Conservation (phyloP, 2,329 filamentous ascomycete genomes). For the Helotiales sp. region DNA sequence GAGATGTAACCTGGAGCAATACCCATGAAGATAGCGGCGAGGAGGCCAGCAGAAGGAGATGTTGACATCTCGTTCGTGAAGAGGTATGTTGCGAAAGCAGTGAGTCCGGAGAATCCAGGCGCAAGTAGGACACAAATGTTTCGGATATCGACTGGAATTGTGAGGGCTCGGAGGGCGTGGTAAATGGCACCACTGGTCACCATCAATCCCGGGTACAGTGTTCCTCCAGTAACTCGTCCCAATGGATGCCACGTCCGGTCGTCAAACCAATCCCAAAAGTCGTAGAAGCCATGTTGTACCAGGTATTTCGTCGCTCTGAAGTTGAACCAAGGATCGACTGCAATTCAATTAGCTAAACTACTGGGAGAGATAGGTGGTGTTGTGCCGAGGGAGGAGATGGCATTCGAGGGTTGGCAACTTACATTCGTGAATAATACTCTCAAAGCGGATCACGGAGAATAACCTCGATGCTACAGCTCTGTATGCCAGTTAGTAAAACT, state of each 20-base stretch:
- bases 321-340: slow-evolving; percentile 99
- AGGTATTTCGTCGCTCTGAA: slow-evolving; percentile 98
- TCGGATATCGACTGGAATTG: slow-evolving; percentile 94
- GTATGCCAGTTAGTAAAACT: neutral
- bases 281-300: slow-evolving; percentile 95
- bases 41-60: slow-evolving; percentile 91
- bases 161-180: slow-evolving; percentile 85
- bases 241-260: slow-evolving; percentile 99
- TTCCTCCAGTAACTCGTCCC: slow-evolving; percentile 96
- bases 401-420: slow-evolving; percentile 50
- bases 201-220: slow-evolving; percentile 98
- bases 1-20: slow-evolving; percentile 98
- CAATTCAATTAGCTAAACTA: slow-evolving; percentile 40
- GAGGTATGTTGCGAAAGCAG: slow-evolving; percentile 90
- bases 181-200: slow-evolving; percentile 98
- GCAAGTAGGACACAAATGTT: slow-evolving; percentile 98
- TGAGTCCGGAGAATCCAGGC: slow-evolving; percentile 91
- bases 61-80: slow-evolving; percentile 96
- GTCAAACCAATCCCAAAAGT: slow-evolving; percentile 99
- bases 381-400: slow-evolving; percentile 23
- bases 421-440: slow-evolving; percentile 99
- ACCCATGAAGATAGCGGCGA: slow-evolving; percentile 95
- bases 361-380: slow-evolving; percentile 37
- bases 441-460: slow-evolving; percentile 68
- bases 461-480: slow-evolving; percentile 14